These are phyloP conservation scores for Friedmanniomyces simplex DNA, from an alignment of 495 filamentous ascomycete species.

Conservation along the genomic window DNA sequence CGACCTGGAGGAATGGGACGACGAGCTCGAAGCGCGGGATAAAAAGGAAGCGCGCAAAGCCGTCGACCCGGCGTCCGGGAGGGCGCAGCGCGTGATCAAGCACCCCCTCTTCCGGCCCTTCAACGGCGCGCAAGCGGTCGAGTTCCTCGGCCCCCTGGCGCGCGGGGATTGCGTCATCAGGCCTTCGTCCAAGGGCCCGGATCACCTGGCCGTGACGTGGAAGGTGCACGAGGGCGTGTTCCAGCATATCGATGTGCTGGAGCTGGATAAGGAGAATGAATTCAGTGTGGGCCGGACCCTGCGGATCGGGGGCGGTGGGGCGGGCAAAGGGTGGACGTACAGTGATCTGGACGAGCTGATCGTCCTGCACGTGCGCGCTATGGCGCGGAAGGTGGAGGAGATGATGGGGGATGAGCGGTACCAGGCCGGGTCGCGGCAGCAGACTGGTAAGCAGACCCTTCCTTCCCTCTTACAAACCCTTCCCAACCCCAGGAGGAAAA, in stretches of 20 bases:
- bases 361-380: conserved; percentile 90
- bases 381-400: conserved; percentile 96
- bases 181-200: conserved; percentile 83
- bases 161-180: conserved; percentile 89
- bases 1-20: conserved; percentile 75
- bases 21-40: conserved; percentile 64
- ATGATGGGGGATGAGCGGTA: conserved; percentile 88
- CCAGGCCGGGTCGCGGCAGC: conserved; percentile 63
- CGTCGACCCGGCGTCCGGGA: conserved; percentile 69
- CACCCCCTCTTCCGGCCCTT: conserved; percentile 90
- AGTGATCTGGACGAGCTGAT: conserved; percentile 95
- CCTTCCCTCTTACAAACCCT: neutral
- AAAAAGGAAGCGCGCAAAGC: conserved; percentile 58
- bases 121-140: conserved; percentile 85
- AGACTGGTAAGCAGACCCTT: conserved; percentile 81
- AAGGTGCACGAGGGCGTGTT: conserved; percentile 92
- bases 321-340: conserved; percentile 56
- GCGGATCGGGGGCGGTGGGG: conserved; percentile 57
- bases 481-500: neutral
- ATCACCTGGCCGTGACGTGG: conserved; percentile 95
- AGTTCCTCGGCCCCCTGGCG: conserved; percentile 75
- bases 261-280: conserved; percentile 91
- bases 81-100: conserved; percentile 88
- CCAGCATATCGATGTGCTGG: conserved; percentile 94
- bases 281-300: conserved; percentile 79